These are phyloP conservation scores for Brassica carinata DNA, from an alignment of 345 rosid genomes.

Conservation along the genomic window DNA sequence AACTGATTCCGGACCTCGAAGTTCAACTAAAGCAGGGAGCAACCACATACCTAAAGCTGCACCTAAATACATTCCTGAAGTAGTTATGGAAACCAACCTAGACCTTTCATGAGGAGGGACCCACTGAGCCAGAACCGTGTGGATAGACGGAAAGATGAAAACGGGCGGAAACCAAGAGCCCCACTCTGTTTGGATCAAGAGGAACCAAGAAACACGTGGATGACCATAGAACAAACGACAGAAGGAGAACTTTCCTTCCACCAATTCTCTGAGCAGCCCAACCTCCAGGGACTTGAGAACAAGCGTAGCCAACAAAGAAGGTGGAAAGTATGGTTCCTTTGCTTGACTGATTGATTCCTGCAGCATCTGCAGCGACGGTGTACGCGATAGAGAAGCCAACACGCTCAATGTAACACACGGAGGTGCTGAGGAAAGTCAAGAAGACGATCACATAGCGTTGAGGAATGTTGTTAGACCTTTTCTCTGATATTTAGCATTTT, in stretches of 20 bases:
- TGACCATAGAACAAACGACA: slow-evolving; percentile 89
- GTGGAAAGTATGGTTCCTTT: slow-evolving; percentile 88
- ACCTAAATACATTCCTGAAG: slow-evolving; percentile 96
- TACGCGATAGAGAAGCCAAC: slow-evolving; percentile 99
- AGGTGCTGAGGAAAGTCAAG: slow-evolving; percentile 81
- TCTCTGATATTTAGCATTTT: slow-evolving; percentile 10
- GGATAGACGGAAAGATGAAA: slow-evolving; percentile 95
- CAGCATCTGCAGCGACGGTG: slow-evolving; percentile 88
- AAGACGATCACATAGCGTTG: slow-evolving; percentile 78
- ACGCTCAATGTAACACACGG: slow-evolving; percentile 91
- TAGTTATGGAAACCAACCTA: slow-evolving; percentile 92
- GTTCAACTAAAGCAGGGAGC: slow-evolving; percentile 86
- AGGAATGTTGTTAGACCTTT: slow-evolving; percentile 54
- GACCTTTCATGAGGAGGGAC: slow-evolving; percentile 99
- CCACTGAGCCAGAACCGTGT: slow-evolving; percentile 97
- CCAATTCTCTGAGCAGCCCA: slow-evolving; percentile 97
- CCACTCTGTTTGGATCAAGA: slow-evolving; percentile 73
- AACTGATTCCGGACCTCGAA: slow-evolving; percentile 84
- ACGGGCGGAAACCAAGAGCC: slow-evolving; percentile 67
- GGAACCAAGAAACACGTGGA: slow-evolving; percentile 84
- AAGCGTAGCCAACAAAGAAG: slow-evolving; percentile 88
- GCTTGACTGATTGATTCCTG: slow-evolving; percentile 83
- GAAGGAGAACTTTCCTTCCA: slow-evolving; percentile 83
- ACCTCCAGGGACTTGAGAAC: slow-evolving; percentile 97
- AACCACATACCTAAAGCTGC: slow-evolving; percentile 96